Evolutionary conservation across 768 basidiomycete genomes (phyloP), one percentile per base, ranked within the genome.

Genomic region (Tricholoma matsutake): DNA sequence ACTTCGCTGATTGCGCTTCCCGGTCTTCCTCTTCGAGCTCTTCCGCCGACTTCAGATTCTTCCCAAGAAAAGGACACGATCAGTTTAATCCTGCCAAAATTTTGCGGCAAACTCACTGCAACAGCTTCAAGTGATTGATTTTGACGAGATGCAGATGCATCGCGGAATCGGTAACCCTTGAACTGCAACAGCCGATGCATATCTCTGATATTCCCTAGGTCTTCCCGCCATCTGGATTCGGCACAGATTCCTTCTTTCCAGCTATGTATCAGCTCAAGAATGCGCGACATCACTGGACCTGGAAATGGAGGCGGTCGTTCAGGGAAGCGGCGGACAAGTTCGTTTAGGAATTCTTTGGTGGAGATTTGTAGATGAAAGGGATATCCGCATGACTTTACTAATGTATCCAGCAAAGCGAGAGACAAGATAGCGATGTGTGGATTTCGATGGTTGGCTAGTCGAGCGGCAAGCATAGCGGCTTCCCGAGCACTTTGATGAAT

Each of bases 311-410:
- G 96, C 2, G 97, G 97, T 49, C 96, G 86, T 76, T 99, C 97
- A 6, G 97, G 97, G 73, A 99, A 98, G 66, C 96, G 86, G 54
- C 96, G 88, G 25, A 99, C 97, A 71, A 99, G 88, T 72, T 98
- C 97, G 75, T 99, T 99, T 16, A 98, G 81, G 71, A 98, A 99
- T 69, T 98, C 97, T 71, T 99, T 98, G 43, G 96, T 98, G 16
- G 91, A 81, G 67, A 98, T 91, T 73, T 99, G 97, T 22, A 99
- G 87, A 72, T 98, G 97, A 60, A 99, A 91, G 0, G 96, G 88
- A 76, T 99, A 99, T 73, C 97, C 97, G 71, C 96, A 98, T 41
- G 91, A 89, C 71, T 95, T 91, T 49, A 98, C 90, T 54, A 99
- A 87, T 13, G 92, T 94, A 73, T 95, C 91, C 64, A 98, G 86